Evolutionary conservation across 352 stramenopile genomes (phyloP), one percentile per base, ranked within the genome.

Genomic region (Phytophthora pinifolia): DNA sequence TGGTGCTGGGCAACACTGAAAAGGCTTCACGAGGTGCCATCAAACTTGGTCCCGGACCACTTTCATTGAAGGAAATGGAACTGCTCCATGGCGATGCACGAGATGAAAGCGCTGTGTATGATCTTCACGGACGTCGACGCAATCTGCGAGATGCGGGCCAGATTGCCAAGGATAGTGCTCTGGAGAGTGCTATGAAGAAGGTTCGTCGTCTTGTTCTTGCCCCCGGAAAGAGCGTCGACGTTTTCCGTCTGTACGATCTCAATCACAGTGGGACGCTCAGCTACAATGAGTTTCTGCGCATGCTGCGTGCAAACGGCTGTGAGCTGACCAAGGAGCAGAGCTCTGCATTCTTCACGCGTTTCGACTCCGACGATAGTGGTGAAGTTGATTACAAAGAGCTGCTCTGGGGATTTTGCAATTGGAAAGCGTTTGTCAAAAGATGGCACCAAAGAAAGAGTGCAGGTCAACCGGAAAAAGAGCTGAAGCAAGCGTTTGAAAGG

Each of bases 371-470:
- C 46, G 6, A 48, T n/a, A 86, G 62, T 35, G 75, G 74, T 0
- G 70, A 67, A 9, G 68, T 89, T 39, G 65, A 83, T 61, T 88
- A 87, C 42, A 63, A 46, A 3, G 74, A 88, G 47, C 51, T 91
- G 27, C 57, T 91, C 1, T 88, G 76, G 78, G 61, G 67, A 9
- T 83, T 86, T 50, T 86, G 89, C 59, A 77, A 88, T 30, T 66
- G 63, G 6, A 54, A 69, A n/a, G 63, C 66, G 14, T 89, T 89
- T 41, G 38, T 84, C 3, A 87, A 88, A 41, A 59, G 67, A 30
- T 90, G 80, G 80, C 32, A 63, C 15, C 54, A 67, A 14, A 59
- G 66, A 17, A 82, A 77, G 17, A 74, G 59, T 13, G 47, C 37
- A 8, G 13, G 46, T 9, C 31, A 57, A 49, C 49, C 50, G 4